These are phyloP conservation scores for Salicornia ramosissima DNA, from an alignment of 148 eudicot species.

Conservation along the genomic window DNA sequence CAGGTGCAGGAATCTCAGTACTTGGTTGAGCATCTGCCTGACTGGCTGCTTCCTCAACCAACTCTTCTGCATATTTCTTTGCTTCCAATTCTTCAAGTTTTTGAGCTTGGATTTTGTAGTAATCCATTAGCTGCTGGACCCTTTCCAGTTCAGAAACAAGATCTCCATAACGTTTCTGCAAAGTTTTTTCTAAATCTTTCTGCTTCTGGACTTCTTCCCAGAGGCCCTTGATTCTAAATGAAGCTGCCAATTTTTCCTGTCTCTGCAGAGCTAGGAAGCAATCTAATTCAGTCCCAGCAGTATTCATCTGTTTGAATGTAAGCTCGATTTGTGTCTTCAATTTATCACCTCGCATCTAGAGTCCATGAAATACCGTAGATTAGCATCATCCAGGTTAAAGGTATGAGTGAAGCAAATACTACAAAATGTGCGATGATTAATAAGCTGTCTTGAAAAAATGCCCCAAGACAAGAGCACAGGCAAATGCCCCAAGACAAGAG, in stretches of 20 bases:
- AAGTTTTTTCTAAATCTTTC: conserved; percentile 72
- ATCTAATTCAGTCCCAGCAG: conserved; percentile 84
- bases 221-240: conserved; percentile 69
- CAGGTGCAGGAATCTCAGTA: conserved; percentile 26
- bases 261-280: conserved; percentile 85
- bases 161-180: conserved; percentile 81
- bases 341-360: conserved; percentile 73
- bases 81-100: conserved; percentile 46
- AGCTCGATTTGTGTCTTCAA: conserved; percentile 82
- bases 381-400: background rate
- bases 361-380: background rate
- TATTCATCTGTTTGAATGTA: conserved; percentile 88
- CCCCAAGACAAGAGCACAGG: background rate
- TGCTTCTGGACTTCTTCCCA: conserved; percentile 99
- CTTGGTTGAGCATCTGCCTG: conserved; percentile 11
- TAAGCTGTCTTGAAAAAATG: background rate
- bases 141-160: conserved; percentile 50
- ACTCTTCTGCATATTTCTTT: conserved; percentile 33
- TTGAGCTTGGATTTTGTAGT: conserved; percentile 44
- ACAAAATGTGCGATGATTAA: background rate
- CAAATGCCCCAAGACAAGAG: background rate
- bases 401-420: background rate
- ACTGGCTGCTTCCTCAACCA: conserved; percentile 27
- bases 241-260: conserved; percentile 85
- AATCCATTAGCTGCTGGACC: conserved; percentile 42